Conservation (phyloP, 2,329 filamentous ascomycete genomes). For the Colletotrichum cordylinicola region DNA sequence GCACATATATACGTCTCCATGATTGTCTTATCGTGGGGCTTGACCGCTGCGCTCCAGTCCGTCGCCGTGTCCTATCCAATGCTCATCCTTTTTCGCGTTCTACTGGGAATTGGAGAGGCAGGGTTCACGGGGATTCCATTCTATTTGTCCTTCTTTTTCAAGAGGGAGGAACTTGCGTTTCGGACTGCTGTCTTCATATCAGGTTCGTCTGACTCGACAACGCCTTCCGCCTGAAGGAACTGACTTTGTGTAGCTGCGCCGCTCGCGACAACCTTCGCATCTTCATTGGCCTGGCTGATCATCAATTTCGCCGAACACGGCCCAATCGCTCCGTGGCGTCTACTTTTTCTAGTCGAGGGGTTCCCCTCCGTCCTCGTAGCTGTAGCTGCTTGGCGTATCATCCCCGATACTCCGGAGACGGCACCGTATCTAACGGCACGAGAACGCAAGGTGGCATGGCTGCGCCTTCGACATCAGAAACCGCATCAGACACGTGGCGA, state of each 20-base stretch:
- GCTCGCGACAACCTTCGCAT: constrained; percentile 82
- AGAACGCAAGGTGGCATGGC: constrained; percentile 72
- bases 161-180: constrained; percentile 77
- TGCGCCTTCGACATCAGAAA: constrained; percentile 66
- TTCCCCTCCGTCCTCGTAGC: constrained; percentile 82
- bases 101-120: constrained; percentile 69
- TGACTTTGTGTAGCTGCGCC: constrained; percentile 72
- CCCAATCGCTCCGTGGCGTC: constrained; percentile 83
- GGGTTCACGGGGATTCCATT: constrained; percentile 70
- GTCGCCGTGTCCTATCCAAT: constrained; percentile 68
- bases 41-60: constrained; percentile 77
- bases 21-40: constrained; percentile 80
- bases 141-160: constrained; percentile 70
- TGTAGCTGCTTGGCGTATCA: constrained; percentile 73
- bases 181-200: constrained; percentile 88
- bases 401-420: constrained; percentile 78
- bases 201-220: constrained; percentile 49
- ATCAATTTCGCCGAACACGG: constrained; percentile 68
- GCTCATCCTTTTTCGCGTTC: constrained; percentile 58
- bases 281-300: constrained; percentile 80
- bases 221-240: neutral
- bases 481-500: constrained; percentile 22
- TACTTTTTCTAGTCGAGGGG: constrained; percentile 83
- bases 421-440: constrained; percentile 67
- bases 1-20: constrained; percentile 64